Evolutionary conservation across 2,329 filamentous ascomycete genomes (phyloP).

Genomic region (Didymella segeticola): DNA sequence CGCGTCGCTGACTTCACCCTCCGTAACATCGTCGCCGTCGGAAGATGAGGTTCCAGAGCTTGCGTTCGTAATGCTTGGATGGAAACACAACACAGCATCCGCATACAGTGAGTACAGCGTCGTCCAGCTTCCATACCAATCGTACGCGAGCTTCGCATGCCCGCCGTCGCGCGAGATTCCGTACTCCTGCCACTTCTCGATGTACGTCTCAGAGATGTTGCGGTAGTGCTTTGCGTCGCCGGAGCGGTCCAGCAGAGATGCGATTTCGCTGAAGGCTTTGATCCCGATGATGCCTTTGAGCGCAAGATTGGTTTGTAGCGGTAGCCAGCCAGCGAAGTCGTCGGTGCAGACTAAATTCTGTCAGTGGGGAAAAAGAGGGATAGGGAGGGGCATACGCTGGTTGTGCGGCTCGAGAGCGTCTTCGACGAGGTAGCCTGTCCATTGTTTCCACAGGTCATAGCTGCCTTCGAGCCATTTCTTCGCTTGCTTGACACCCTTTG

Average conservation of each 20-base stretch:
- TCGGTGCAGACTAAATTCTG: conserved; percentile 71
- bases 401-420: conserved; percentile 76
- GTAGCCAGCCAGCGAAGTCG: conserved; percentile 80
- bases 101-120: conserved; percentile 86
- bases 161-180: conserved; percentile 73
- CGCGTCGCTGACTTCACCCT: background rate
- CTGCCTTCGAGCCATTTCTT: conserved; percentile 71
- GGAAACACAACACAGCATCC: conserved; percentile 82
- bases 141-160: conserved; percentile 80
- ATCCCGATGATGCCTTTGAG: conserved; percentile 86
- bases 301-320: conserved; percentile 81
- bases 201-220: conserved; percentile 70
- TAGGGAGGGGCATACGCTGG: conserved; percentile 59
- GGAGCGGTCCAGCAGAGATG: conserved; percentile 65
- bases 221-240: conserved; percentile 66
- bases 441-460: conserved; percentile 76
- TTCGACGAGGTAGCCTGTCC: conserved; percentile 80
- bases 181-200: conserved; percentile 73
- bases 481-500: conserved; percentile 63
- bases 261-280: conserved; percentile 76
- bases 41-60: conserved; percentile 26
- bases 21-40: background rate
- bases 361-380: background rate
- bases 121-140: conserved; percentile 82
- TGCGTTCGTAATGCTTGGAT: conserved; percentile 58